Conservation (phyloP, 2,329 filamentous ascomycete species). For the Cladosporium cucumerinum region DNA sequence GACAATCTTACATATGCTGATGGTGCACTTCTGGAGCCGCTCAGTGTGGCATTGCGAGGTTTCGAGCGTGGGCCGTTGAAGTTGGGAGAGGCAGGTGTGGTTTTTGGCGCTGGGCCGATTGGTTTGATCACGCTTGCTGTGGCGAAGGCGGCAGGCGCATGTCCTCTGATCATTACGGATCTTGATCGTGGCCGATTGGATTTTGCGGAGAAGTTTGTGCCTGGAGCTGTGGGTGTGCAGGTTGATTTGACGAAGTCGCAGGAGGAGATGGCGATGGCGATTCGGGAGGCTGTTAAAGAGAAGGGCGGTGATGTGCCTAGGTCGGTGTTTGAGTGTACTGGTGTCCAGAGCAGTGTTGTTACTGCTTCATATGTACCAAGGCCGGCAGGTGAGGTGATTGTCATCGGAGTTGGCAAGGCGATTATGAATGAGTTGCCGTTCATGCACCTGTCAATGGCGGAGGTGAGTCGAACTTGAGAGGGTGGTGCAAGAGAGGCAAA, state of each 20-base stretch:
- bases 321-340: conserved; percentile 36
- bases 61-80: conserved; percentile 36
- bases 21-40: conserved; percentile 77
- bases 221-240: conserved; percentile 27
- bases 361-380: conserved; percentile 28
- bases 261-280: conserved; percentile 27
- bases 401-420: conserved; percentile 35
- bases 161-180: conserved; percentile 78
- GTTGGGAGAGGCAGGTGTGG: conserved; percentile 41
- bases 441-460: conserved; percentile 36
- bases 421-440: conserved; percentile 37
- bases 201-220: conserved; percentile 68
- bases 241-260: conserved; percentile 24
- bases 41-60: conserved; percentile 48
- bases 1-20: conserved; percentile 72
- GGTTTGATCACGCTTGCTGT: conserved; percentile 58
- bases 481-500: not conserved
- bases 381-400: conserved; percentile 33
- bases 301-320: conserved; percentile 28
- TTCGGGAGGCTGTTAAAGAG: conserved; percentile 24
- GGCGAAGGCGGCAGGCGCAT: conserved; percentile 63
- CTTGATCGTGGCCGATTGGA: conserved; percentile 74
- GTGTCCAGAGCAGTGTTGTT: conserved; percentile 34
- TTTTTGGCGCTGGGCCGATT: conserved; percentile 64
- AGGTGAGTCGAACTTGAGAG: conserved; percentile 17